phyloP scores from a whole-genome alignment of 2,329 filamentous ascomycete genomes.

The Biscogniauxia marginata region DNA sequence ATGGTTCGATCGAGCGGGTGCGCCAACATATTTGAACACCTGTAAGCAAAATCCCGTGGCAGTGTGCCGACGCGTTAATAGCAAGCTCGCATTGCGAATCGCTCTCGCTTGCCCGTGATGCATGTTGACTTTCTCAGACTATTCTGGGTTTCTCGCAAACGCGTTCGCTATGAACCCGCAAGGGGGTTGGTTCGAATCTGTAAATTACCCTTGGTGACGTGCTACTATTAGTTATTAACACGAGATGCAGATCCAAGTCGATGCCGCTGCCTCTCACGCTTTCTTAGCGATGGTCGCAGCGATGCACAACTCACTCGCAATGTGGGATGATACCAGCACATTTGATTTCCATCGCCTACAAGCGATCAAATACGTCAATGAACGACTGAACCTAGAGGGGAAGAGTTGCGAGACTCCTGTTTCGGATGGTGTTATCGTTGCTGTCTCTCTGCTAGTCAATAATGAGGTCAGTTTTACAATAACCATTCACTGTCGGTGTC shows the following conservation, averaged over 20 bases:
- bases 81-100: not conserved
- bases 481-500: not conserved
- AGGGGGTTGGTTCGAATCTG: constrained; percentile 32
- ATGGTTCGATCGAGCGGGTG: constrained; percentile 33
- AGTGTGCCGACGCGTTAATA: not conserved
- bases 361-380: constrained; percentile 33
- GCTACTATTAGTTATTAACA: constrained; percentile 5
- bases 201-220: constrained; percentile 14
- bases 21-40: constrained; percentile 34
- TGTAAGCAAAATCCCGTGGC: constrained; percentile 18
- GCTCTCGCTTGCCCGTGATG: not conserved
- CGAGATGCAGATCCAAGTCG: constrained; percentile 28
- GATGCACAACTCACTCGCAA: constrained; percentile 35
- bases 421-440: constrained; percentile 33
- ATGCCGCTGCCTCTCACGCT: constrained; percentile 33
- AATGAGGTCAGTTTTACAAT: constrained; percentile 26
- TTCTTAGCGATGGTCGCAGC: constrained; percentile 35
- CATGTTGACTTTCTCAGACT: constrained; percentile 24
- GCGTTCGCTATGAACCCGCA: constrained; percentile 34
- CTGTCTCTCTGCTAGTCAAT: constrained; percentile 34
- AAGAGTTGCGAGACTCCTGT: constrained; percentile 29
- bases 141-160: constrained; percentile 33
- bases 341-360: constrained; percentile 36
- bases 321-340: constrained; percentile 33
- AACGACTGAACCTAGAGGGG: constrained; percentile 32